Base-by-base conservation (phyloP, 169 alveolate genomes). In the Babesia bovis region DNA sequence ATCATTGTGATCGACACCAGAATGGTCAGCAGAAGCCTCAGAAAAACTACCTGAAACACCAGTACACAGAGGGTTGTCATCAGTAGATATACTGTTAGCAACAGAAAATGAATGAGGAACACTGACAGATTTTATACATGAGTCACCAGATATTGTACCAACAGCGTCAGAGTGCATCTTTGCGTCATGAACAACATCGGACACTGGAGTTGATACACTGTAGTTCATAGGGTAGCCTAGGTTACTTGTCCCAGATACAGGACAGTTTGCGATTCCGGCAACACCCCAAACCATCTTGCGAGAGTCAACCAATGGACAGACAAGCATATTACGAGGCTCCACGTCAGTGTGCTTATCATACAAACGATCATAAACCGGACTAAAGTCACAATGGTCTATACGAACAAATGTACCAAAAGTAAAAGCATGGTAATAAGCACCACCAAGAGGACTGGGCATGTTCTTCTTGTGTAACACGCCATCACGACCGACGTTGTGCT, bases 401-500 rank as follows among this genome's bases (percentile, higher is more conserved):
- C 59, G 21, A 26, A 77, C 44, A 44, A 66, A 28, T 13, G 67
- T 42, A 17, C 82, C 85, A 17, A 30, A 52, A 4, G 28, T 21
- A 49, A 77, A 55, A n/a, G 61, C 78, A 38, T 38, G 51, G 41
- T 66, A 23, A 55, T 38, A 67, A 4, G 73, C 73, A 0, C 85
- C 85, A 12, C 30, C 47, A 9, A 21, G 19, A 7, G 53, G 61
- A n/a, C 26, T 41, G n/a, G 38, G 66, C 25, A 77, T 28, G 44
- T 25, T 61, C 47, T 77, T 77, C 33, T 77, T 77, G 74, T 77
- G 85, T 26, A 77, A 33, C 51, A 77, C 65, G 10, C 85, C 85
- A 30, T 77, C 85, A 63, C 63, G 60, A 38, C 56, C 65, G 28
- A 77, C 61, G 52, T 55, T 60, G 40, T 77, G 75, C 15, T 21